Evolutionary conservation across 805 yeast species (phyloP), one percentile per base, ranked within the genome.

Genomic region (Kluyveromyces nonfermentans): DNA sequence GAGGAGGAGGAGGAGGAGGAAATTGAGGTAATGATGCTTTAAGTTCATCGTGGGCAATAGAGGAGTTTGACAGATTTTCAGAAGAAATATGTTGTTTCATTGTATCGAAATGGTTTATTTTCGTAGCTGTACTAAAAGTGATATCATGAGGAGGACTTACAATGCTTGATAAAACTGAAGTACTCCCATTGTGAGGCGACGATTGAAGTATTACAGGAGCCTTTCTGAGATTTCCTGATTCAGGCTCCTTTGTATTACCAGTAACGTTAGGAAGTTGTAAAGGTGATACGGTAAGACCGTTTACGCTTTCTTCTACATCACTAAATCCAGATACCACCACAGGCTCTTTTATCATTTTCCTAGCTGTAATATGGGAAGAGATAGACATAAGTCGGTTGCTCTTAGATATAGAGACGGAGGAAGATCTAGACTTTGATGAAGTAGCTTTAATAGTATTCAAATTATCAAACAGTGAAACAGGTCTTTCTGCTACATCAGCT

Each of bases 1-100:
- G 51, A 4, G 51, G 51, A 14, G 49, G 46, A 15, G 55, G 49
- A 4, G 52, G 61, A n/a, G 63, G 60, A 35, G 65, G 61, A 8
- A 63, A 56, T 9, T 60, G 57, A 34, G 57, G 46, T n/a, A n/a
- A n/a, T n/a, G n/a, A n/a, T n/a, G n/a, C n/a, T n/a, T n/a, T n/a
- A n/a, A n/a, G n/a, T n/a, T n/a, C n/a, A n/a, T n/a, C n/a, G n/a
- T n/a, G n/a, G n/a, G n/a, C n/a, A n/a, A n/a, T n/a, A n/a, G n/a
- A n/a, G n/a, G n/a, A n/a, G n/a, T n/a, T n/a, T n/a, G n/a, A n/a
- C n/a, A n/a, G n/a, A n/a, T n/a, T n/a, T n/a, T n/a, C n/a, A n/a
- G n/a, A n/a, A n/a, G n/a, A n/a, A n/a, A n/a, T n/a, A n/a, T n/a
- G n/a, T n/a, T n/a, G n/a, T 25, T 25, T 25, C 12, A 10, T 10